Evolutionary conservation across 768 basidiomycete genomes (phyloP), one percentile per base, ranked within the genome.

Genomic region (Mycena capillaripes): DNA sequence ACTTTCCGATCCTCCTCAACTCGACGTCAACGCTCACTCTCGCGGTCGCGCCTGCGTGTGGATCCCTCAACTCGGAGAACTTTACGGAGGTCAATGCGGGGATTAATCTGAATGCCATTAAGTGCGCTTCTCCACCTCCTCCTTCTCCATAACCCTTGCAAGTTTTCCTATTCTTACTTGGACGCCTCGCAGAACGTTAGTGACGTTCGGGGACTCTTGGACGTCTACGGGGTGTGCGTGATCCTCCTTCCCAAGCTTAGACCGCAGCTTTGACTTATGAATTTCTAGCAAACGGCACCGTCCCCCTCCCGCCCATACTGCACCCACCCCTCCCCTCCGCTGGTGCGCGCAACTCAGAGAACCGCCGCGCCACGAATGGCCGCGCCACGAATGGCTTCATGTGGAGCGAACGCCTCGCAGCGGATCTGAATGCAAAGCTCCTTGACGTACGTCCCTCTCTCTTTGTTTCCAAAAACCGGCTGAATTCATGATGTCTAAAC

Each of bases 251-350:
- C 16, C 2, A 10, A 38, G 9, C 7, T 38, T 16, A 16, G 38
- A 16, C 38, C 2, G 38, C 10, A 38, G 10, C 11, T 4, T 10
- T 38, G 38, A 2, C 38, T 38, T 2, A 38, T 38, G 19, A 16
- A 11, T 29, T 70, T 56, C 11, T 44, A 82, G 81, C 81, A 16
- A 81, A 82, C 64, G 81, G 81, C 9, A 79, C 80, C 6, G 76
- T 82, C 3, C 80, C 81, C 4, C 72, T 81, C 11, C 81, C 81
- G 30, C 81, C 81, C 2, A 79, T 81, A 23, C 17, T 81, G 48
- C 80, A 78, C 74, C 81, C 80, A 5, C 80, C 81, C 0, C 77
- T 75, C 9, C 81, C 81, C n/a, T 81, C 81, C 27, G 81, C 81
- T 8, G 81, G 81, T 17, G 73, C 81, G 23, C 75, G 75, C 7